Base-by-base conservation (phyloP, 495 filamentous ascomycete genomes). In the Xylaria cubensis region DNA sequence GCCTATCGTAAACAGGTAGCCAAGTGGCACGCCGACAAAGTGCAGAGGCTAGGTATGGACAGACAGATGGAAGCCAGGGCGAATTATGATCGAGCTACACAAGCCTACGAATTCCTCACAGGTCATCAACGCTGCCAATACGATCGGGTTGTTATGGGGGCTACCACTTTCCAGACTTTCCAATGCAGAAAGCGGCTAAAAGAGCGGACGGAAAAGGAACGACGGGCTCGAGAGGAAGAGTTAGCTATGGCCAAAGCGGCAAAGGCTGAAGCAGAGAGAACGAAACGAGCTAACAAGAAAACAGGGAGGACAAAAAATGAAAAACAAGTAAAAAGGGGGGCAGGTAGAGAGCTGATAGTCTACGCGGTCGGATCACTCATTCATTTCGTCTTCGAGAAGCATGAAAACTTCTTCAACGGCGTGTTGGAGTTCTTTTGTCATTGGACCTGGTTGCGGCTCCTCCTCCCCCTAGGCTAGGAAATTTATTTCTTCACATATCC, bases 11-110 rank as follows among this genome's bases (percentile, higher is more conserved):
- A 4, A 0, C 29, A 64, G 8, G 36, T 42, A 2, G 9, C 7
- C 9, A 2, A 1, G 1, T 64, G 5, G 15, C 69, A 71, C 34
- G 34, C 48, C 2, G 69, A 71, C 9, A 71, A 71, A 19, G 19
- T 3, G 13, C 66, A 46, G 26, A 59, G 51, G 53, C 12, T 46
- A 17, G 9, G 36, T 10, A 26, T 6, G 0, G 4, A 7, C 1
- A 26, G 34, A 48, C 66, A 19, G 17, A 24, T 19, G 24, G 2
- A 48, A 24, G 62, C 41, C 2, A 48, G 48, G 26, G 24, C 1
- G 12, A 12, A n/a, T 9, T 64, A 6, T 12, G 42, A 19, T 8
- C 26, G 8, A 24, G 10, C 26, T 2, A 15, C 5, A 7, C 1
- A 1, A 0, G 19, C 53, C 5, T 56, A 42, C 34, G 53, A 44